Evolutionary conservation across 148 eudicot species (phyloP).

Genomic region (Rheum nobile): DNA sequence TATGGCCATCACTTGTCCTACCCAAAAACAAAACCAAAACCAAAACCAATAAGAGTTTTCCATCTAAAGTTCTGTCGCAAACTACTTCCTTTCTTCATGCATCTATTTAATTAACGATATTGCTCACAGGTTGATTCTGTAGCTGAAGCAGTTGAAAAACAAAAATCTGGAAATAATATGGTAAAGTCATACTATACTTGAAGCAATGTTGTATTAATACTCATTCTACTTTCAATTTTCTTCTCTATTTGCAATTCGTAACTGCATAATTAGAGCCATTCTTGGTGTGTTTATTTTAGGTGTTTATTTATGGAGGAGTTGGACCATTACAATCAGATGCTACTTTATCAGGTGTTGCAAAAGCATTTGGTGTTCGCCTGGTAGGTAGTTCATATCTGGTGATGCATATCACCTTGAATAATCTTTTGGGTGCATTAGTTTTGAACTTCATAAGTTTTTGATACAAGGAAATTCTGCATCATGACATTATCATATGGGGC

Average conservation of each 20-base stretch:
- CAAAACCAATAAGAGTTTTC: not conserved
- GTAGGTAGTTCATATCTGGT: constrained; percentile 24
- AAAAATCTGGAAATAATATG: constrained; percentile 65
- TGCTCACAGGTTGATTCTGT: constrained; percentile 72
- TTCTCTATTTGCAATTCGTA: not conserved
- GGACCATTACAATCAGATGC: constrained; percentile 91
- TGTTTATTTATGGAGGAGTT: constrained; percentile 91
- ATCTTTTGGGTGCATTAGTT: not conserved
- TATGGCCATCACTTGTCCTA: not conserved
- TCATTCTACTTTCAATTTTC: not conserved
- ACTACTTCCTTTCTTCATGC: not conserved
- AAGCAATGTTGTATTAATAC: not conserved
- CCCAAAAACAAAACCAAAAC: not conserved
- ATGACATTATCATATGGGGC: not conserved
- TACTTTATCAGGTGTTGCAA: constrained; percentile 84
- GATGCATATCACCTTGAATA: not conserved
- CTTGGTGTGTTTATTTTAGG: constrained; percentile 35
- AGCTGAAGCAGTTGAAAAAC: constrained; percentile 76
- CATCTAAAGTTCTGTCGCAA: not conserved
- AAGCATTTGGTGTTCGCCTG: constrained; percentile 95
- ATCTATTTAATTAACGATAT: not conserved
- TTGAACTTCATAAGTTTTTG: not conserved
- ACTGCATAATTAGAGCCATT: not conserved
- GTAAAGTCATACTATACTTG: constrained; percentile 24
- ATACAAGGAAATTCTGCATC: not conserved